A percentile compares a stretch with the other conserved stretches of the same genome.
Conservation (phyloP, 805 yeast genomes). For the Pichia exigua region DNA sequence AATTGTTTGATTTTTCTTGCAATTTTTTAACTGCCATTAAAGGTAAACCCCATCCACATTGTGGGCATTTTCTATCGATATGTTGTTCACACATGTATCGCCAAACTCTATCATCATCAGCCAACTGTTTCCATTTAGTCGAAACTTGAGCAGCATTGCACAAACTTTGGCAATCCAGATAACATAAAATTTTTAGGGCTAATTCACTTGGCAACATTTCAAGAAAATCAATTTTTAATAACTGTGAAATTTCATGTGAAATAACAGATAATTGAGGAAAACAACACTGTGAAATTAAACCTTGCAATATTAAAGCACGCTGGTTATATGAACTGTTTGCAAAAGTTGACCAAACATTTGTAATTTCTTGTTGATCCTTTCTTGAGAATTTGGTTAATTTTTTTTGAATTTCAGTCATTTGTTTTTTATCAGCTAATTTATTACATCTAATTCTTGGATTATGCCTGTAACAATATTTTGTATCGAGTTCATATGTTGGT, state of each 20-base stretch:
- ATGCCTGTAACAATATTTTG: constrained; percentile 82
- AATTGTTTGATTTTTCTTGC: constrained; percentile 19
- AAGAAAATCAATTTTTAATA: constrained; percentile 85
- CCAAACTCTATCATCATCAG: constrained; percentile 97
- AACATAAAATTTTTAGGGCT: constrained; percentile 76
- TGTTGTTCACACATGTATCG: constrained; percentile 98
- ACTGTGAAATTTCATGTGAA: constrained; percentile 65
- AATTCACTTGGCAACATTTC: constrained; percentile 80
- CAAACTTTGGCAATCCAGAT: constrained; percentile 85
- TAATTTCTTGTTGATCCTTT: constrained; percentile 69
- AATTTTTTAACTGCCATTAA: constrained; percentile 75
- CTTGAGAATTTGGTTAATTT: constrained; percentile 51
- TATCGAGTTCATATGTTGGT: constrained; percentile 39
- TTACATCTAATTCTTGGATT: constrained; percentile 80
- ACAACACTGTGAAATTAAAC: constrained; percentile 83
- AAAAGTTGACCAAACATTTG: constrained; percentile 79
- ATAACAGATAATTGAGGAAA: constrained; percentile 89
- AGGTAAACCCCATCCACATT: constrained; percentile 99
- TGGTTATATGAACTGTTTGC: constrained; percentile 64
- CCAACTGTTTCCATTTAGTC: constrained; percentile 75
- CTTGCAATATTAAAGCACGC: constrained; percentile 71
- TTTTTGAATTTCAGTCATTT: constrained; percentile 57
- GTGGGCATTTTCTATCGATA: constrained; percentile 93
- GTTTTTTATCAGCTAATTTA: constrained; percentile 54
- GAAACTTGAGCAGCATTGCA: constrained; percentile 93